A percentile compares a stretch with the other conserved stretches of the same genome.
Evolutionary conservation across 2,329 filamentous ascomycete species (phyloP).

Genomic region (Fusarium pininemorale): DNA sequence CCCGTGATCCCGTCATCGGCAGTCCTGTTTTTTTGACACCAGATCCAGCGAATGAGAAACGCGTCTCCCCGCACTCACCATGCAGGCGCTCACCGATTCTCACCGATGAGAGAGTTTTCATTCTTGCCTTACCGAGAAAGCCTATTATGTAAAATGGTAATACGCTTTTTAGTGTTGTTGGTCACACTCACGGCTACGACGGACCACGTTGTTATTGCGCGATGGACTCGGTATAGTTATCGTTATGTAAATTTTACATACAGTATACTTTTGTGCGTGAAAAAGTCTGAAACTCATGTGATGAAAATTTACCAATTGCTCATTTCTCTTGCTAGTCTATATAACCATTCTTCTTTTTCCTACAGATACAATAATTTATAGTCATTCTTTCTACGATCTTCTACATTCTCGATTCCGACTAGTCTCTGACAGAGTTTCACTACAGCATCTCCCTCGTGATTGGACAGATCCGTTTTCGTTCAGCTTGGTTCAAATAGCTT

Average conservation of each 20-base stretch:
- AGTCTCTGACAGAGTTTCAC: background rate
- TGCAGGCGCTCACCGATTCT: background rate
- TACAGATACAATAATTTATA: background rate
- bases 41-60: background rate
- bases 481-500: background rate
- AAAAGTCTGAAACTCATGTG: constrained; percentile 3
- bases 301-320: background rate
- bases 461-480: background rate
- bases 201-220: background rate
- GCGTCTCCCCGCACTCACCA: background rate
- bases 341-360: background rate
- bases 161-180: background rate
- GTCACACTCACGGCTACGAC: background rate
- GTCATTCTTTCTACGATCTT: background rate
- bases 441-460: background rate
- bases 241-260: constrained; percentile 8
- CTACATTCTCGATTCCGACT: background rate
- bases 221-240: background rate
- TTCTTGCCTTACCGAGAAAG: background rate
- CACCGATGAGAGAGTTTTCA: background rate
- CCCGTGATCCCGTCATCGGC: background rate
- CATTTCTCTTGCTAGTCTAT: background rate
- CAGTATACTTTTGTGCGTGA: background rate
- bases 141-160: background rate
- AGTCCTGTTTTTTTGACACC: background rate